phyloP scores from a whole-genome alignment of 345 rosid genomes.

The Pugionium cornutum region DNA sequence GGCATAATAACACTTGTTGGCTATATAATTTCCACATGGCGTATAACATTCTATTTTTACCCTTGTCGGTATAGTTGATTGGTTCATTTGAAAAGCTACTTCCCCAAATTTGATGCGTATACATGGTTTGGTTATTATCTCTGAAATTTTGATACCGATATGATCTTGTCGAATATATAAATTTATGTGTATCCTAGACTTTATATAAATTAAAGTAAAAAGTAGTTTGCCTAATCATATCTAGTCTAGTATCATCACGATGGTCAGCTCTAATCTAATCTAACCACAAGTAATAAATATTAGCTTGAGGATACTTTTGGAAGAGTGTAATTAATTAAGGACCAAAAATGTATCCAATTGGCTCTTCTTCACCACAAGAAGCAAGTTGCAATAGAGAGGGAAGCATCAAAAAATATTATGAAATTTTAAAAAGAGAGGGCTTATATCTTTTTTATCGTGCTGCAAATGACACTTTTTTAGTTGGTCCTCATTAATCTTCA shows the following conservation, averaged over 20 bases:
- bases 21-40: constrained; percentile 23
- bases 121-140: constrained; percentile 4
- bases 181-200: not conserved
- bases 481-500: constrained; percentile 14
- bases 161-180: not conserved
- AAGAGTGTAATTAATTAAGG: not conserved
- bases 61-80: constrained; percentile 27
- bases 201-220: constrained; percentile 6
- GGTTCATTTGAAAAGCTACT: constrained; percentile 29
- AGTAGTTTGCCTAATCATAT: constrained; percentile 12
- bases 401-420: constrained; percentile 27
- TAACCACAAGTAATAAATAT: constrained; percentile 15
- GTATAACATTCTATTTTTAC: not conserved
- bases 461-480: constrained; percentile 24
- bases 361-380: constrained; percentile 34
- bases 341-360: constrained; percentile 31
- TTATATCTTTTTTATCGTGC: constrained; percentile 15
- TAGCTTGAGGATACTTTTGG: constrained; percentile 12
- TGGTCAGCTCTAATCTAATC: constrained; percentile 14
- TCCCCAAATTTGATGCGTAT: constrained; percentile 25
- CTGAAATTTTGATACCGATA: no score
- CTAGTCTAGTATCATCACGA: constrained; percentile 6
- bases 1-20: constrained; percentile 32
- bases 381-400: constrained; percentile 38
- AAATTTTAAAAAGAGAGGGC: constrained; percentile 11